Percentiles rank a stretch among this genome's conserved stretches.
Evolutionary conservation across 169 alveolate species (phyloP).

Genomic region (Plasmodium cynomolgi): DNA sequence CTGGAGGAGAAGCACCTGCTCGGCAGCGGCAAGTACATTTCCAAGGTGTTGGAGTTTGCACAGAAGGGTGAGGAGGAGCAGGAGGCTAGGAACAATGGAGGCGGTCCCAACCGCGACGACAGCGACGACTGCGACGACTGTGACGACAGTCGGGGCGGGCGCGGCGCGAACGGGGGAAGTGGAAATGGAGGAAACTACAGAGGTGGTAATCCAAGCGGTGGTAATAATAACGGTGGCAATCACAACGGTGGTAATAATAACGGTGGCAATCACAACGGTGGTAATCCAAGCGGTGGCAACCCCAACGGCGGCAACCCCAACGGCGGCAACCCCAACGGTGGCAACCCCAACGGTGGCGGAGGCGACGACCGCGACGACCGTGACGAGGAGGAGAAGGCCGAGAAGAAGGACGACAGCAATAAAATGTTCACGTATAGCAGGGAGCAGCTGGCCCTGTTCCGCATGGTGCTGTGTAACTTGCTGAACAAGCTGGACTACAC

Average conservation of each 20-base stretch:
- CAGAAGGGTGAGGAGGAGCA: background rate
- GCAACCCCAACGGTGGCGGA: background rate
- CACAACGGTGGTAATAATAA: background rate
- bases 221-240: background rate
- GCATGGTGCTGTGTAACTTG: conserved; percentile 40
- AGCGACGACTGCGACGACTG: background rate
- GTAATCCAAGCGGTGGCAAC: background rate
- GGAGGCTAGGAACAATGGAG: background rate
- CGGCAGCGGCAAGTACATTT: background rate
- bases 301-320: background rate
- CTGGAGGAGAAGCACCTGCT: conserved; percentile 22
- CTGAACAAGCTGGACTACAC: conserved; percentile 56
- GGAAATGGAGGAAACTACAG: background rate
- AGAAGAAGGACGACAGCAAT: conserved; percentile 21
- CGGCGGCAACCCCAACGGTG: background rate
- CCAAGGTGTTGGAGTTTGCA: conserved; percentile 6
- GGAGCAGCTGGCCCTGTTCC: conserved; percentile 51
- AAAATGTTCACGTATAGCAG: conserved; percentile 33
- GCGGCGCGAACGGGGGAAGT: background rate
- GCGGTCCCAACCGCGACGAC: background rate
- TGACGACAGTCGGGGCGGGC: background rate
- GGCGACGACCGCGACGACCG: background rate
- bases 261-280: background rate
- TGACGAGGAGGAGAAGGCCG: conserved; percentile 40
- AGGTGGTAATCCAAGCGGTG: background rate